A percentile compares a stretch with the other conserved stretches of the same genome.
These are phyloP conservation scores for Trichoderma simmonsii DNA, from an alignment of 2,329 filamentous ascomycete genomes.

Conservation along the genomic window DNA sequence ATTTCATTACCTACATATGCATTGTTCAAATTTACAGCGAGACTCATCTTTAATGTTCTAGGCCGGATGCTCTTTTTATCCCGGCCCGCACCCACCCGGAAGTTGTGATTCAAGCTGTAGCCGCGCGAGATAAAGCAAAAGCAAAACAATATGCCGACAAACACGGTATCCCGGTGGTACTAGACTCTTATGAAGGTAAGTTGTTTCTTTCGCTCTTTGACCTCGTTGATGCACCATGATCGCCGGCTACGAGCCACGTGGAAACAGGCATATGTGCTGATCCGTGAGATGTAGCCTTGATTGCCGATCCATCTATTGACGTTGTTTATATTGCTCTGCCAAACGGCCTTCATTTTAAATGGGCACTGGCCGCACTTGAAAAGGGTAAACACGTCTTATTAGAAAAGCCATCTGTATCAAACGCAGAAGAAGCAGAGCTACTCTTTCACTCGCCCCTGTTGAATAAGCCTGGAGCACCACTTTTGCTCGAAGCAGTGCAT, in stretches of 20 bases:
- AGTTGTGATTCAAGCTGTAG: background rate
- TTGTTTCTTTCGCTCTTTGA: background rate
- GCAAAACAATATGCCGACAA: background rate
- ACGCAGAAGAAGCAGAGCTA: background rate
- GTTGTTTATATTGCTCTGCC: slow-evolving; percentile 50
- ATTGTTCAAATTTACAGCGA: background rate
- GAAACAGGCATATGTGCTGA: background rate
- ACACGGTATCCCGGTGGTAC: background rate
- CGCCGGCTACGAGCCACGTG: background rate
- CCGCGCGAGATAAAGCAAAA: background rate
- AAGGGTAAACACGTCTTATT: slow-evolving; percentile 42
- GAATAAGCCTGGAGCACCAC: background rate
- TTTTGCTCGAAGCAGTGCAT: background rate
- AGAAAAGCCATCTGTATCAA: background rate
- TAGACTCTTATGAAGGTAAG: background rate
- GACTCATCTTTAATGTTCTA: background rate
- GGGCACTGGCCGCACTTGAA: slow-evolving; percentile 42
- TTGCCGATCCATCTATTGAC: slow-evolving; percentile 39
- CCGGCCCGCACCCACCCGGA: background rate
- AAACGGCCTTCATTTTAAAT: slow-evolving; percentile 41
- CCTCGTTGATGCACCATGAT: background rate
- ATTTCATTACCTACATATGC: too few species aligned
- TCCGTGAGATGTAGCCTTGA: slow-evolving; percentile 21
- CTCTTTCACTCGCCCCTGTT: background rate
- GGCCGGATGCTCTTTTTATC: background rate